Percentiles rank a stretch among this genome's conserved stretches.
These are phyloP conservation scores for Termitomyces sp. DNA, from an alignment of 768 basidiomycete species.

Conservation along the genomic window DNA sequence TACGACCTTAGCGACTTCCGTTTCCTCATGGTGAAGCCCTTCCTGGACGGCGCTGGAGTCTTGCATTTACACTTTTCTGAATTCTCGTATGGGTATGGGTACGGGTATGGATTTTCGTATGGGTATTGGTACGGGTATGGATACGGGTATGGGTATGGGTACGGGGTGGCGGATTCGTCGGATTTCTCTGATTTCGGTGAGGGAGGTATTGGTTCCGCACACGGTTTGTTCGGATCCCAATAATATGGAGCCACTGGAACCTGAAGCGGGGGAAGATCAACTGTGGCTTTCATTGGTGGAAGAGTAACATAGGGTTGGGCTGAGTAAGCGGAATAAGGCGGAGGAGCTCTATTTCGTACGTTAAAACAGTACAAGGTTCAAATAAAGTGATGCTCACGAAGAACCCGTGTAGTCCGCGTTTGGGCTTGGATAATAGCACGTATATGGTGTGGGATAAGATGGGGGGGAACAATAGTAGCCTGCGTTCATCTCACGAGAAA, in stretches of 20 bases:
- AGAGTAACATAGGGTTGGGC: neutral
- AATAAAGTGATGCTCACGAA: neutral
- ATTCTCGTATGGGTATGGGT: neutral
- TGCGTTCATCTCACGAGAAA: neutral
- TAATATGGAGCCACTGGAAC: neutral
- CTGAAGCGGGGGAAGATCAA: neutral
- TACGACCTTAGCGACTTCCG: neutral
- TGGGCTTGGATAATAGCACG: neutral
- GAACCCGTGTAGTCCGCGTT: neutral
- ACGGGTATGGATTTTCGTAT: neutral
- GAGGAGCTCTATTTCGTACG: neutral
- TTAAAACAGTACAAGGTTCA: neutral
- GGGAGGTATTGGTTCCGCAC: slow-evolving; percentile 4
- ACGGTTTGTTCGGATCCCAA: neutral
- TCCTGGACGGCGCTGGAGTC: neutral
- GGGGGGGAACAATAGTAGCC: neutral
- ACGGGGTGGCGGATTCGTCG: neutral
- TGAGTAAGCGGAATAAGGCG: neutral
- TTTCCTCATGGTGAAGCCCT: neutral
- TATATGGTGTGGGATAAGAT: neutral
- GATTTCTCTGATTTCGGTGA: neutral
- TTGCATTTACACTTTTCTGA: neutral
- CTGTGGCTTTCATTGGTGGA: neutral
- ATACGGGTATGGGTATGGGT: neutral
- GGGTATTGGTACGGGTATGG: neutral